These are phyloP conservation scores for Fusarium siculi DNA, from an alignment of 2,329 filamentous ascomycete genomes.

Conservation along the genomic window DNA sequence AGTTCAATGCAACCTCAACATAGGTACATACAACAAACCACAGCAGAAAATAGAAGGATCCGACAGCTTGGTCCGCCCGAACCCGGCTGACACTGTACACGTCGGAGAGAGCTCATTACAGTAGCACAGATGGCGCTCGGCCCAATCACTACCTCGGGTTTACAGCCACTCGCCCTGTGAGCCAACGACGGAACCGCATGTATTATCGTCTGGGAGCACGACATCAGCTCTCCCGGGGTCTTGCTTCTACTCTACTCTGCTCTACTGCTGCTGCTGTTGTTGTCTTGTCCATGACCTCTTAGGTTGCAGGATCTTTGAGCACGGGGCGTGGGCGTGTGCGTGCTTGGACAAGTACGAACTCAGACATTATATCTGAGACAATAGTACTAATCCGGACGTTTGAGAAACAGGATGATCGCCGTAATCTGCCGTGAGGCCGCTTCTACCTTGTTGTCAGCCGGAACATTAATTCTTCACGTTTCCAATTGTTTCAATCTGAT, in stretches of 20 bases:
- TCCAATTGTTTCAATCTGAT: conserved; percentile 2
- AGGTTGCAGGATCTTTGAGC: conserved; percentile 36
- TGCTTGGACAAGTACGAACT: conserved; percentile 7
- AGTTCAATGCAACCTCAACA: conserved; percentile 23
- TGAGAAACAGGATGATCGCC: conserved; percentile 24
- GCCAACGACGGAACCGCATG: conserved; percentile 36
- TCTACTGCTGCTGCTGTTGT: background rate
- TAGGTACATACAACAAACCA: background rate
- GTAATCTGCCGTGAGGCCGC: background rate
- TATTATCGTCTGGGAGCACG: conserved; percentile 44
- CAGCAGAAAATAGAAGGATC: conserved; percentile 25
- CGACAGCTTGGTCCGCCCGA: conserved; percentile 43
- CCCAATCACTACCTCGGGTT: conserved; percentile 28
- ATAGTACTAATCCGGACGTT: conserved; percentile 1
- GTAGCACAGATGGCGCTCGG: conserved; percentile 27
- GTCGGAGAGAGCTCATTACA: conserved; percentile 29
- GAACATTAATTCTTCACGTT: conserved; percentile 3
- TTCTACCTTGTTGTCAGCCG: background rate
- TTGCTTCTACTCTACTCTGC: background rate
- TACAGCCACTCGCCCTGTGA: conserved; percentile 41
- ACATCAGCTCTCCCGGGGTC: conserved; percentile 25
- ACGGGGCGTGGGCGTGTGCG: conserved; percentile 20
- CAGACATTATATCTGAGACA: conserved; percentile 42
- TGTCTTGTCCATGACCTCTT: background rate
- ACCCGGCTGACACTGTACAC: conserved; percentile 37